Base-by-base conservation (phyloP, 2,329 filamentous ascomycete species). In the Incumbomyces delicatus region DNA sequence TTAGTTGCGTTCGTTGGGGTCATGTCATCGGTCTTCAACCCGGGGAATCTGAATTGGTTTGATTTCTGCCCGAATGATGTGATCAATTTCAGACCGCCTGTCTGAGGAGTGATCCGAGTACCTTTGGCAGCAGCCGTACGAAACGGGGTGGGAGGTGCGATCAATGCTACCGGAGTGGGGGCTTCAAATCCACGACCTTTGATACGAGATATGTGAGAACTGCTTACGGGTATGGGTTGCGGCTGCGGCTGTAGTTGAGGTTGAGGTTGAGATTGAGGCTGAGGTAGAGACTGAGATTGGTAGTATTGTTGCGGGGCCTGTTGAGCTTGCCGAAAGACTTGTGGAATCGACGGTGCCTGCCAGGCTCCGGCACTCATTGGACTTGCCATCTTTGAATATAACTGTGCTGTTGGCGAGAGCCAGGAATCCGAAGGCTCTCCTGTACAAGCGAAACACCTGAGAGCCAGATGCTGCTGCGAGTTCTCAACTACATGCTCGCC, bases 401-500 rank as follows among this genome's bases (percentile, higher is more conserved):
- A 73, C 58, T 82, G 75, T 18, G 87, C 85, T 2, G 85, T 83
- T 8, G 90, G 88, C 7, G 89, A 94, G 16, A 82, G 78, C 89
- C 88, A 95, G 1, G 87, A 83, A 62, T 92, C 87, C 0, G 83
- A 80, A 0, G 86, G 84, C 61, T 95, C 88, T 16, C 85, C 87
- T 14, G 87, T 92, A 63, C 90, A 95, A 41, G 90, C 87, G 63
- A 95, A 95, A 66, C 81, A 96, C 58, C 89, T 76, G 41, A 95
- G 92, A 14, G 92, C 92, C 38, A 98, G 72, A 58, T 94, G 86
- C 54, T 92, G 85, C 58, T 95, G 85, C 13, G 85, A 84, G 57
- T 92, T 83, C 52, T 85, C 82, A 11, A 95, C 82, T 32, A 90
- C 87, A 70, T 85, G 82, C 59, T 95, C 90, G 48, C 92, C 92